Evolutionary conservation across 768 basidiomycete species (phyloP).

Genomic region (Podaxis sp.): DNA sequence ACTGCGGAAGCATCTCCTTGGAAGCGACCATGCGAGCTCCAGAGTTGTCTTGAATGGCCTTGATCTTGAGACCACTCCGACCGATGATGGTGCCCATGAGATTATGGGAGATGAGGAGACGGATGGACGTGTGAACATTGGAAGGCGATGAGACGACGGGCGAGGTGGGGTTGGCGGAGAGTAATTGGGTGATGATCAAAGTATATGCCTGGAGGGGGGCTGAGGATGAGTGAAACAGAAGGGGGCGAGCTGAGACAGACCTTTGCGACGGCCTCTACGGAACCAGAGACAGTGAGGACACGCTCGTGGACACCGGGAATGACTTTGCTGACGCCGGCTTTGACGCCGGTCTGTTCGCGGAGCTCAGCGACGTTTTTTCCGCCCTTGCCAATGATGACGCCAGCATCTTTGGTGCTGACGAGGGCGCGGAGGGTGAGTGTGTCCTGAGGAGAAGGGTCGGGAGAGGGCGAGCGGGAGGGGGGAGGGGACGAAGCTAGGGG

Average conservation of each 20-base stretch:
- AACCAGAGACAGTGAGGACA: conserved; percentile 91
- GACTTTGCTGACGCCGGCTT: conserved; percentile 99
- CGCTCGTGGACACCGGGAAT: conserved; percentile 97
- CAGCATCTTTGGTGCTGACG: conserved; percentile 96
- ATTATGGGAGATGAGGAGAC: conserved; percentile 97
- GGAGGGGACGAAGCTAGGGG: conserved; percentile 43
- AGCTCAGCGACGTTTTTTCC: conserved; percentile 98
- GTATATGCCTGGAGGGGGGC: conserved; percentile 74
- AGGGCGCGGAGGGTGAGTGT: conserved; percentile 89
- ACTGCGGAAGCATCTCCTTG: conserved; percentile 99
- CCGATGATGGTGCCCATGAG: conserved; percentile 99
- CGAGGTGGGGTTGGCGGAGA: conserved; percentile 76
- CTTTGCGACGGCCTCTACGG: conserved; percentile 91
- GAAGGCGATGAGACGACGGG: conserved; percentile 70
- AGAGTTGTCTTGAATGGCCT: conserved; percentile 95
- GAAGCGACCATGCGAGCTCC: conserved; percentile 98
- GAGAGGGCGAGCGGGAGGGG: conserved; percentile 75
- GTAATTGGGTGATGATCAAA: conserved; percentile 90
- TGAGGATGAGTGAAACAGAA: conserved; percentile 16
- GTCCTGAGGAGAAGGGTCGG: conserved; percentile 70
- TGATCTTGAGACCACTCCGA: conserved; percentile 94
- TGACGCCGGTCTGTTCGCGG: conserved; percentile 93
- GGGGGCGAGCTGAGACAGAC: conserved; percentile 38
- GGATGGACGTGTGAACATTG: conserved; percentile 82
- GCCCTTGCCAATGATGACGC: conserved; percentile 94